These are phyloP conservation scores for Arabis hirsuta DNA, from an alignment of 345 rosid species.

Conservation along the genomic window DNA sequence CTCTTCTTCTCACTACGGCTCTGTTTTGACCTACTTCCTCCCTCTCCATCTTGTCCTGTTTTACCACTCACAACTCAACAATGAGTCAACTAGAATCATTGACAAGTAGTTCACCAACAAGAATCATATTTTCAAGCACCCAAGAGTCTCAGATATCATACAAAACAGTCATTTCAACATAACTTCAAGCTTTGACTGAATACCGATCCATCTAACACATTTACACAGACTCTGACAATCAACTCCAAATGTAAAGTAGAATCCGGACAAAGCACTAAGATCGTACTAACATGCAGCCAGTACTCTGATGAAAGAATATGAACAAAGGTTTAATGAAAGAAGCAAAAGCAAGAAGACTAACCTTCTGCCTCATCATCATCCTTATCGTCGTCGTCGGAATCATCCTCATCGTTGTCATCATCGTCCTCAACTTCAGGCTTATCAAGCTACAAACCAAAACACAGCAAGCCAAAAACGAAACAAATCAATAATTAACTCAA, in stretches of 20 bases:
- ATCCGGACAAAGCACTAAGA: neutral
- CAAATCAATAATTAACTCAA: neutral
- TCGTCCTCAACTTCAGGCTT: constrained; percentile 76
- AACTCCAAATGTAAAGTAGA: neutral
- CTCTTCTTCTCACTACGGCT: constrained; percentile 96
- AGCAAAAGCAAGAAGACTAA: constrained; percentile 17
- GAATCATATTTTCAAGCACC: neutral
- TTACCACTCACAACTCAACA: constrained; percentile 1
- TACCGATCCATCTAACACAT: neutral
- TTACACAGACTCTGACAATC: neutral
- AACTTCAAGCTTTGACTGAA: neutral
- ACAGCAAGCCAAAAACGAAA: neutral
- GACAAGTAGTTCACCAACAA: neutral
- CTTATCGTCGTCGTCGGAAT: constrained; percentile 65
- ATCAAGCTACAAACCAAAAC: constrained; percentile 53
- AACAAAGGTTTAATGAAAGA: neutral
- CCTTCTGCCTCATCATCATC: constrained; percentile 65
- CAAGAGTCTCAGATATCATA: neutral
- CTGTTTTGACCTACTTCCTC: constrained; percentile 72
- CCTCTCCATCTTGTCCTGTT: constrained; percentile 62
- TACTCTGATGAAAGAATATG: neutral
- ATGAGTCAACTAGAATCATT: constrained; percentile 5
- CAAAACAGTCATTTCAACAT: neutral
- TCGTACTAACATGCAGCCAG: neutral
- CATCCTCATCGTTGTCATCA: constrained; percentile 66